Conservation (phyloP, 2,329 filamentous ascomycete species). For the Neopestalotiopsis sp. region DNA sequence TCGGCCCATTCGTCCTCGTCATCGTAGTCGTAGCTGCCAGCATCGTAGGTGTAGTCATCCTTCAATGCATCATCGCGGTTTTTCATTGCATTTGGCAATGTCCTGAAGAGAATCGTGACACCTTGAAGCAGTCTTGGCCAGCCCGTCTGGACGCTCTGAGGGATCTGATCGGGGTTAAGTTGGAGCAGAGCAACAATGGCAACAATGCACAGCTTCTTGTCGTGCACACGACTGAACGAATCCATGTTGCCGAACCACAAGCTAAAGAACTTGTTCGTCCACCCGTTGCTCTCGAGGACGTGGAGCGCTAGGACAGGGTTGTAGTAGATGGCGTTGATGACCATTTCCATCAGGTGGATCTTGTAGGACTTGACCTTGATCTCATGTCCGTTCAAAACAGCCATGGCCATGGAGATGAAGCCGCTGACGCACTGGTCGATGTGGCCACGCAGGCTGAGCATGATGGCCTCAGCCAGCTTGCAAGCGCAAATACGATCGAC, state of each 20-base stretch:
- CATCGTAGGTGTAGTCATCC: slow-evolving; percentile 80
- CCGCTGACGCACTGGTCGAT: slow-evolving; percentile 88
- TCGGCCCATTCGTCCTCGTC: slow-evolving; percentile 84
- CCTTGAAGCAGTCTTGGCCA: slow-evolving; percentile 92
- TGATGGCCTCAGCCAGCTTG: slow-evolving; percentile 95
- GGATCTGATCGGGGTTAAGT: slow-evolving; percentile 80
- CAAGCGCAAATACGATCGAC: slow-evolving; percentile 97
- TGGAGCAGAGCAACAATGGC: slow-evolving; percentile 88
- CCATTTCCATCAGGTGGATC: slow-evolving; percentile 97
- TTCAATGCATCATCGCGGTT: slow-evolving; percentile 91
- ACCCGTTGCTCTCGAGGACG: slow-evolving; percentile 86
- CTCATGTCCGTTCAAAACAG: slow-evolving; percentile 74
- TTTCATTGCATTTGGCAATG: slow-evolving; percentile 84
- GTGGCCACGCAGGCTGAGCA: slow-evolving; percentile 89
- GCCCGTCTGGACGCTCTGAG: slow-evolving; percentile 89
- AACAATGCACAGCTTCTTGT: slow-evolving; percentile 97
- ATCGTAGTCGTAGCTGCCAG: slow-evolving; percentile 64
- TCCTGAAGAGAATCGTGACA: slow-evolving; percentile 89
- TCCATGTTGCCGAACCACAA: slow-evolving; percentile 98
- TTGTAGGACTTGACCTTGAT: slow-evolving; percentile 91
- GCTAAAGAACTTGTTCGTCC: slow-evolving; percentile 99
- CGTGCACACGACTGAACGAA: slow-evolving; percentile 89
- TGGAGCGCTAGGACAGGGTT: slow-evolving; percentile 86
- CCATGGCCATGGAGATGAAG: slow-evolving; percentile 91
- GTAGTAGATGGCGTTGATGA: slow-evolving; percentile 98